phyloP scores from a whole-genome alignment of 768 basidiomycete species.

The Phaeotremella skinneri region DNA sequence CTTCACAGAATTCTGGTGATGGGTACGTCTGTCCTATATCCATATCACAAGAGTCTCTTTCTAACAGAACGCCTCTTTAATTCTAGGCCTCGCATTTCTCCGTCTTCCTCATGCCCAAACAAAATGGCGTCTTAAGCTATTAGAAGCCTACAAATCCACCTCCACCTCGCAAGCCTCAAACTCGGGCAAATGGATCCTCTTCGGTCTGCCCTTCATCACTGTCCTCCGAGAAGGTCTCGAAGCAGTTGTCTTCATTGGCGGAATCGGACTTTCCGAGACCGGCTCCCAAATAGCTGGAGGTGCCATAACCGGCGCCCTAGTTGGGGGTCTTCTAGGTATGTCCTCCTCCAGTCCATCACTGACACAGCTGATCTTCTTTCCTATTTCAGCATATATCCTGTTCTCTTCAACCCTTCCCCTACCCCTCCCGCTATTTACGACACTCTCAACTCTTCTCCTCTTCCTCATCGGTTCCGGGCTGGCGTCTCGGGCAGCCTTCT shows the following conservation, averaged over 20 bases:
- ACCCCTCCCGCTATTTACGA: constrained; percentile 79
- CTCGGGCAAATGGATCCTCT: constrained; percentile 67
- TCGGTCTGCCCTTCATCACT: constrained; percentile 81
- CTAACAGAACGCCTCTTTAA: no score
- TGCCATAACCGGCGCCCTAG: constrained; percentile 72
- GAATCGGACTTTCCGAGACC: constrained; percentile 68
- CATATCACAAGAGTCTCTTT: background rate
- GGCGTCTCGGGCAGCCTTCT: constrained; percentile 73
- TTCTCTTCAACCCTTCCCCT: constrained; percentile 22
- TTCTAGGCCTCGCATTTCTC: constrained; percentile 63
- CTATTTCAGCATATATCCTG: constrained; percentile 21
- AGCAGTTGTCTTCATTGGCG: constrained; percentile 85
- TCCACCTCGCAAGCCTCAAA: constrained; percentile 4
- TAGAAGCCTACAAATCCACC: constrained; percentile 61
- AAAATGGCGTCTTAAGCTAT: constrained; percentile 85
- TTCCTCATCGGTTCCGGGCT: constrained; percentile 88
- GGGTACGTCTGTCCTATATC: constrained; percentile 13
- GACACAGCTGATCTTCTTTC: background rate
- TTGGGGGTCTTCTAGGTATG: constrained; percentile 66
- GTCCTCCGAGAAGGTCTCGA: constrained; percentile 90
- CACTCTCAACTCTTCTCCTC: constrained; percentile 82
- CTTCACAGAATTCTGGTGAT: constrained; percentile 28
- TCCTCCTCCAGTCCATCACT: background rate
- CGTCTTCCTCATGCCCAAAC: constrained; percentile 85
- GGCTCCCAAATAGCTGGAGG: constrained; percentile 83